These are phyloP conservation scores for Lasiosphaeriaceae sp. DNA, from an alignment of 495 filamentous ascomycete genomes.

Conservation along the genomic window DNA sequence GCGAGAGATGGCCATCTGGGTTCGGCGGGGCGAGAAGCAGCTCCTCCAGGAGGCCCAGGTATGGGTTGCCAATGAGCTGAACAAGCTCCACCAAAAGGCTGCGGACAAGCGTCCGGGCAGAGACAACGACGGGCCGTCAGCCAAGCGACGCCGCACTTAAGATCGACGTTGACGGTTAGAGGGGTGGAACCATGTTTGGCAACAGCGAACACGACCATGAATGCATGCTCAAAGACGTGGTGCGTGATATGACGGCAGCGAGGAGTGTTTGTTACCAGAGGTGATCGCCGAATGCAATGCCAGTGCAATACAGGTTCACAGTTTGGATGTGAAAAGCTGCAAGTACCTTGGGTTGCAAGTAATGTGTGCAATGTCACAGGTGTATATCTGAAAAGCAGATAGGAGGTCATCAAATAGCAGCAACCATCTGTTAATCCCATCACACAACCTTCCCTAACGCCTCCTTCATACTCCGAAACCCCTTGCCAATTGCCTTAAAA, in stretches of 20 bases:
- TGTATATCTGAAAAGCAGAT: too few relatives aligned
- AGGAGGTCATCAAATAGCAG: too few relatives aligned
- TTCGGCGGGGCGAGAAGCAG: slow-evolving; percentile 77
- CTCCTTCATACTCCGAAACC: not conserved
- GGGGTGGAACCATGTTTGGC: not conserved
- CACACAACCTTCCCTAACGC: too few relatives aligned
- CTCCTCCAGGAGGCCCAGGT: slow-evolving; percentile 50
- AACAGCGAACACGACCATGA: not conserved
- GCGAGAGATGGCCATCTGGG: slow-evolving; percentile 63
- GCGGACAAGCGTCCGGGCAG: not conserved
- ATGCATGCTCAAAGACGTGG: not conserved
- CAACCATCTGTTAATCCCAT: too few relatives aligned
- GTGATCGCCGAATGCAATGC: too few relatives aligned
- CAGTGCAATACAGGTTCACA: too few relatives aligned
- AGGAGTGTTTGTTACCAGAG: too few relatives aligned
- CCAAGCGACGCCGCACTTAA: slow-evolving; percentile 22
- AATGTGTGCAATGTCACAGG: too few relatives aligned
- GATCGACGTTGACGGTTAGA: not conserved
- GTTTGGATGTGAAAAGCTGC: too few relatives aligned
- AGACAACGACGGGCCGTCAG: slow-evolving; percentile 9
- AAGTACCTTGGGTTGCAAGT: too few relatives aligned
- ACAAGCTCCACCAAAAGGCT: slow-evolving; percentile 5
- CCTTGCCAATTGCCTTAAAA: not conserved
- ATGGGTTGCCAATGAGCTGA: slow-evolving; percentile 16
- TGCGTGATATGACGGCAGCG: not conserved